These are phyloP conservation scores for Rehmannia glutinosa DNA, from an alignment of 257 asterid genomes.

Conservation along the genomic window DNA sequence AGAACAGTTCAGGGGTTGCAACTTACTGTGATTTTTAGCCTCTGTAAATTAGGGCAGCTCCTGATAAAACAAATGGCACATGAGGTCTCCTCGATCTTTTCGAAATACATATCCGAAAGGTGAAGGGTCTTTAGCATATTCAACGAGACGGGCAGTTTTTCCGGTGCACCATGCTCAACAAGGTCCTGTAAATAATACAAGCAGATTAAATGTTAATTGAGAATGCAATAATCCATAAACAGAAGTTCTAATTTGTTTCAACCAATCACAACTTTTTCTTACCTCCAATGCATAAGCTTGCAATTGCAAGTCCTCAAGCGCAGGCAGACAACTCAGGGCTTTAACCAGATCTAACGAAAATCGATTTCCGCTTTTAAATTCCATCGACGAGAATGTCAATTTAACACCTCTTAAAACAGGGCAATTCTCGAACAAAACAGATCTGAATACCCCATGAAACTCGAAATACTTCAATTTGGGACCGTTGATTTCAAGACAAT, in stretches of 20 bases:
- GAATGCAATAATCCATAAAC: neutral
- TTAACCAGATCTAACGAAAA: conserved; percentile 44
- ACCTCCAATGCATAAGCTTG: conserved; percentile 55
- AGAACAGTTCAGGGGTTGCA: neutral
- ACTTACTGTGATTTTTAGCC: conserved; percentile 49
- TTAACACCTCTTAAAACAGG: conserved; percentile 34
- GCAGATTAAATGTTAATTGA: neutral
- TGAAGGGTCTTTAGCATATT: conserved; percentile 34
- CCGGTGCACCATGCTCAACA: conserved; percentile 45
- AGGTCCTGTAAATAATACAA: conserved; percentile 39
- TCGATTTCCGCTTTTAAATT: conserved; percentile 29
- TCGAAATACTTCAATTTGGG: conserved; percentile 42
- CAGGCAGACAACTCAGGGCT: conserved; percentile 40
- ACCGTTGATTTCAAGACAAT: conserved; percentile 35
- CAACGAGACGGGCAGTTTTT: conserved; percentile 35
- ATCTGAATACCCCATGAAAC: conserved; percentile 41
- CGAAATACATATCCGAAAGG: conserved; percentile 45
- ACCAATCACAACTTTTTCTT: conserved; percentile 6
- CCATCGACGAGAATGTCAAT: conserved; percentile 36
- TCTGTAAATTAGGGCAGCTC: conserved; percentile 48
- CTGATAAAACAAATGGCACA: conserved; percentile 54
- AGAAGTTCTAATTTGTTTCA: neutral
- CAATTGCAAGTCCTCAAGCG: conserved; percentile 42
- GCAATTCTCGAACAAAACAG: conserved; percentile 42
- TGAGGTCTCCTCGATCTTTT: conserved; percentile 39